Evolutionary conservation across 176 grass and related monocot genomes (phyloP).

Genomic region (Secale cereale): DNA sequence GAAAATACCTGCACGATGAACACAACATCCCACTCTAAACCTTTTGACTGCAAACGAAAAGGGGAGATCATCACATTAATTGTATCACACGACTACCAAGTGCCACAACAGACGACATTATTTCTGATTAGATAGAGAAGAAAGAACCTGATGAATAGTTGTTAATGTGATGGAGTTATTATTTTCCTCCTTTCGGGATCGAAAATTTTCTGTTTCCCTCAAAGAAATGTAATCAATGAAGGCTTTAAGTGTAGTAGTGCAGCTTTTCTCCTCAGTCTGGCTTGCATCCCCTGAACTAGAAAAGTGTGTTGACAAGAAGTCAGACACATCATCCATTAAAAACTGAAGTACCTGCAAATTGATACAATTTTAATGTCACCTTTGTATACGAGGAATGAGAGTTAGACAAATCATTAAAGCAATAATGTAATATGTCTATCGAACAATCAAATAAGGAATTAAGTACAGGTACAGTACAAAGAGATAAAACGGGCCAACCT

Average conservation of each 20-base stretch:
- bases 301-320: conserved; percentile 91
- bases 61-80: conserved; percentile 11
- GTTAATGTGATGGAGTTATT: conserved; percentile 87
- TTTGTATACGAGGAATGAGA: neutral
- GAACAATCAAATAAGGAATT: conserved; percentile 12
- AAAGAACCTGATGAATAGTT: conserved; percentile 88
- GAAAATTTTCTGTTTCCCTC: conserved; percentile 86
- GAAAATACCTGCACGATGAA: conserved; percentile 90
- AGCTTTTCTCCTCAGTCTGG: conserved; percentile 63
- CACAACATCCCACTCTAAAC: conserved; percentile 96
- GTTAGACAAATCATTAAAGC: neutral
- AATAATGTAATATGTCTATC: neutral
- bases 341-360: conserved; percentile 77
- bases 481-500: neutral
- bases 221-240: conserved; percentile 84
- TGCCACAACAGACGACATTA: conserved; percentile 7
- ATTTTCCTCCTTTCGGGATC: conserved; percentile 77
- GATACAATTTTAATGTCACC: conserved; percentile 16
- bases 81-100: neutral
- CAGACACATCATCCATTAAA: conserved; percentile 95
- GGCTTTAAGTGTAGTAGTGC: conserved; percentile 58
- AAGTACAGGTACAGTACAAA: neutral
- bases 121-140: conserved; percentile 21
- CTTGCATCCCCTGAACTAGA: conserved; percentile 46
- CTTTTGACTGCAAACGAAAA: conserved; percentile 82